Conservation (phyloP, 768 basidiomycete genomes). For the Exidia glandulosa region DNA sequence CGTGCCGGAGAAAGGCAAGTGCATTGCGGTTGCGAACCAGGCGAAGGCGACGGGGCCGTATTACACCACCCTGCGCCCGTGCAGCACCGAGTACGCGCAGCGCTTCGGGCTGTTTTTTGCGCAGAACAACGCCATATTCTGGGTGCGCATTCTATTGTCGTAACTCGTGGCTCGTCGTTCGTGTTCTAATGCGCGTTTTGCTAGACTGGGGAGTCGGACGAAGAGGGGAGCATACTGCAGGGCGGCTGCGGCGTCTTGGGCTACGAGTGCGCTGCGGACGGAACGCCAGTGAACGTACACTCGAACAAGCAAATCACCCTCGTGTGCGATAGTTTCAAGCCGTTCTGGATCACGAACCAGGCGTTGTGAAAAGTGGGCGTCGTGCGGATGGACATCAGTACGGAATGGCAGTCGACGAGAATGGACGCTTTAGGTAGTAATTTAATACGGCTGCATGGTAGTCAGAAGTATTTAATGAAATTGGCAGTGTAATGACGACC, state of each 20-base stretch:
- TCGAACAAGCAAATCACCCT: neutral
- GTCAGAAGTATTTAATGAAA: no score
- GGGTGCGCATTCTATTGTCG: neutral
- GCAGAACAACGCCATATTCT: neutral
- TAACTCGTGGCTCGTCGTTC: neutral
- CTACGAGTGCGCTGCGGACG: neutral
- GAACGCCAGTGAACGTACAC: neutral
- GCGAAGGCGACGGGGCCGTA: neutral
- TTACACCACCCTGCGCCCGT: neutral
- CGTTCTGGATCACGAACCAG: neutral
- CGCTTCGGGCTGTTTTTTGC: neutral
- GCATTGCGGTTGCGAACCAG: neutral
- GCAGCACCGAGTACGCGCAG: neutral
- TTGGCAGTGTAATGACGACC: no score
- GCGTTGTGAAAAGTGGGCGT: neutral
- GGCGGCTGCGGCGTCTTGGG: neutral
- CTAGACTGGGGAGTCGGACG: neutral
- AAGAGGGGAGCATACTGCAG: neutral
- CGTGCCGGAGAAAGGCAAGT: neutral
- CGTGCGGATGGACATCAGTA: neutral
- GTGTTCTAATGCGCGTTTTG: neutral
- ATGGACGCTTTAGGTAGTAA: no score
- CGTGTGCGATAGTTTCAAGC: neutral
- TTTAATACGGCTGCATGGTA: no score
- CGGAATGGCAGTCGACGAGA: neutral